Evolutionary conservation across 495 filamentous ascomycete species (phyloP).

Genomic region (Ascobolus immersus): DNA sequence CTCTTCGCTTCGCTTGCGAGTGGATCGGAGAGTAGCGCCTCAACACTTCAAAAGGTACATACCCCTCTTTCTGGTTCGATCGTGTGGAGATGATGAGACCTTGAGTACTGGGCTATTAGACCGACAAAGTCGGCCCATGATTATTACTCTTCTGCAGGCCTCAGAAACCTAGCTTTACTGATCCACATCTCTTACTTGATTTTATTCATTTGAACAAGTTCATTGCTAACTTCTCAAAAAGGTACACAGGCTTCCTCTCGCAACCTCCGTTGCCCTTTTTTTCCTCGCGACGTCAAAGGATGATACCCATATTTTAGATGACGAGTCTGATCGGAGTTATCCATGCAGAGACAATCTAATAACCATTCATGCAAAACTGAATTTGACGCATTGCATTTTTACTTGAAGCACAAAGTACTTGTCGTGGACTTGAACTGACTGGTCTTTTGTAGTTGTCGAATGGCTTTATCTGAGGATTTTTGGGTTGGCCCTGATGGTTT

Average conservation of each 20-base stretch:
- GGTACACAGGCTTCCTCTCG: slow-evolving; percentile 1
- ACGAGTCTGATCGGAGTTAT: slow-evolving; percentile 64
- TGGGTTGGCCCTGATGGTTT: neutral
- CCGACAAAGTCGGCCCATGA: neutral
- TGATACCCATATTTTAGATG: slow-evolving; percentile 48
- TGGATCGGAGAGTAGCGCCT: neutral
- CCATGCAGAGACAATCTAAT: slow-evolving; percentile 48
- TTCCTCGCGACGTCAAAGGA: slow-evolving; percentile 22
- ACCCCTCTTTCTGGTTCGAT: slow-evolving; percentile 5
- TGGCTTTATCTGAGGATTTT: neutral
- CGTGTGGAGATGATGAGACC: slow-evolving; percentile 47
- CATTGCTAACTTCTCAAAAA: neutral
- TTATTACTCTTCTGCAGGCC: slow-evolving; percentile 77
- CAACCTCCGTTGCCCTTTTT: slow-evolving; percentile 8
- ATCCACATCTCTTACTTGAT: slow-evolving; percentile 19
- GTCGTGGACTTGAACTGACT: neutral
- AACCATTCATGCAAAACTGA: slow-evolving; percentile 70
- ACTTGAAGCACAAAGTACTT: slow-evolving; percentile 1
- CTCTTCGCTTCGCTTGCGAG: neutral
- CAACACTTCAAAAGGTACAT: slow-evolving; percentile 7
- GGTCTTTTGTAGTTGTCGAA: neutral
- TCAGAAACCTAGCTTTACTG: slow-evolving; percentile 99
- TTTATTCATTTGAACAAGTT: neutral
- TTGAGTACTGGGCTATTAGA: slow-evolving; percentile 89
- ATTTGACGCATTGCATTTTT: slow-evolving; percentile 4